Evolutionary conservation across 768 basidiomycete species (phyloP).

Genomic region (Mycena latifolia): DNA sequence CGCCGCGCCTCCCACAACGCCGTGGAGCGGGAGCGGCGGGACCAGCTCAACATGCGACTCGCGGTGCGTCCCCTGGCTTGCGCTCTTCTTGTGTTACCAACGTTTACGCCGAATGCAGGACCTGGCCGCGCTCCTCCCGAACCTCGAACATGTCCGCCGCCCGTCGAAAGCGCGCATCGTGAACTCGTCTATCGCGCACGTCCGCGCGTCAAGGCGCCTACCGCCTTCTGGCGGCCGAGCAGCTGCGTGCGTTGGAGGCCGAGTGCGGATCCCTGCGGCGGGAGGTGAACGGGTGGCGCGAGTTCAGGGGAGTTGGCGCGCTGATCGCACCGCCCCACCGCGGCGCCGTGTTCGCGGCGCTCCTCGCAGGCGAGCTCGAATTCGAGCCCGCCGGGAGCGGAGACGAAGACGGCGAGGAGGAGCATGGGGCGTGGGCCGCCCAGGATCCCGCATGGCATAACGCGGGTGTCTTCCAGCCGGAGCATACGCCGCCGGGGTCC

Average conservation of each 20-base stretch:
- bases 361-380: slow-evolving; percentile 54
- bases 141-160: slow-evolving; percentile 76
- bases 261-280: slow-evolving; percentile 78
- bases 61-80: slow-evolving; percentile 56
- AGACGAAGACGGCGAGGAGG: slow-evolving; percentile 54
- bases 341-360: slow-evolving; percentile 65
- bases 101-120: slow-evolving; percentile 54
- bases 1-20: slow-evolving; percentile 87
- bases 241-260: slow-evolving; percentile 68
- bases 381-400: slow-evolving; percentile 49
- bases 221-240: slow-evolving; percentile 72
- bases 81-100: background rate
- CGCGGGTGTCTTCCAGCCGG: too few species aligned
- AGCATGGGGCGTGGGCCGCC: background rate
- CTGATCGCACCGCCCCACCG: slow-evolving; percentile 66
- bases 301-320: slow-evolving; percentile 62
- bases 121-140: slow-evolving; percentile 80
- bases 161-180: slow-evolving; percentile 87
- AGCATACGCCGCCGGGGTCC: too few species aligned
- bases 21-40: slow-evolving; percentile 80
- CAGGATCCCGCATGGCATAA: too few species aligned
- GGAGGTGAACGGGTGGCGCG: slow-evolving; percentile 84
- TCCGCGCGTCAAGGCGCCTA: slow-evolving; percentile 73
- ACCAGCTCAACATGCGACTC: slow-evolving; percentile 82
- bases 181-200: slow-evolving; percentile 79